Evolutionary conservation across 2,329 filamentous ascomycete genomes (phyloP), one percentile per base, ranked within the genome.

Genomic region (Endoconidiophora polonica): DNA sequence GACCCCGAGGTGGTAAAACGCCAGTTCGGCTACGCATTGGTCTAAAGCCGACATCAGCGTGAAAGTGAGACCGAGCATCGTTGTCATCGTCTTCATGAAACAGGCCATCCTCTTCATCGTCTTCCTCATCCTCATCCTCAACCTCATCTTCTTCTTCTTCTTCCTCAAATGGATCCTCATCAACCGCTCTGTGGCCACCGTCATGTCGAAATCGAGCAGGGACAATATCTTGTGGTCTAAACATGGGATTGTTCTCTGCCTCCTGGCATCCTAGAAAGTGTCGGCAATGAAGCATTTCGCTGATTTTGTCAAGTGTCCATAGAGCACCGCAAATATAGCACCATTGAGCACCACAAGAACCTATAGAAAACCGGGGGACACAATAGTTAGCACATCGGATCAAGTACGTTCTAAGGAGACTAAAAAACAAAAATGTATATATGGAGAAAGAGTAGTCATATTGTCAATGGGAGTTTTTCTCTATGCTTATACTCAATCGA

Each of bases 271-370:
- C 44, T 2, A 26, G 39, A 4, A 22, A 18, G 26, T 52, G 50
- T 14, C 29, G 39, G 37, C 44, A 48, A 22, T 47, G 44, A 23
- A 36, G 26, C 20, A 48, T 43, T 14, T 45, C 45, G n/a, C 44
- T 42, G 3, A 48, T 37, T 3, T 53, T 39, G 45, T 61, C 58
- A 36, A 51, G 54, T 24, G 58, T 56, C 49, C 60, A 66, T 3
- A 56, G 47, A 1, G 55, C 60, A 6, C 58, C 56, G 54, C 66
- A 68, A 7, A 63, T 16, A 54, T 66, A 67, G 54, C 65, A 67
- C 64, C 63, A 68, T 45, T 67, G 60, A 33, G 66, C 61, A 5
- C 63, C 60, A 45, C 65, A 68, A 4, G 60, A 44, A 41, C 60
- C 60, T 62, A 40, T 20, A 33, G 29, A 2, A 18, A 33, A 12